phyloP scores from a whole-genome alignment of 257 asterid genomes.

The Gentiana straminea region DNA sequence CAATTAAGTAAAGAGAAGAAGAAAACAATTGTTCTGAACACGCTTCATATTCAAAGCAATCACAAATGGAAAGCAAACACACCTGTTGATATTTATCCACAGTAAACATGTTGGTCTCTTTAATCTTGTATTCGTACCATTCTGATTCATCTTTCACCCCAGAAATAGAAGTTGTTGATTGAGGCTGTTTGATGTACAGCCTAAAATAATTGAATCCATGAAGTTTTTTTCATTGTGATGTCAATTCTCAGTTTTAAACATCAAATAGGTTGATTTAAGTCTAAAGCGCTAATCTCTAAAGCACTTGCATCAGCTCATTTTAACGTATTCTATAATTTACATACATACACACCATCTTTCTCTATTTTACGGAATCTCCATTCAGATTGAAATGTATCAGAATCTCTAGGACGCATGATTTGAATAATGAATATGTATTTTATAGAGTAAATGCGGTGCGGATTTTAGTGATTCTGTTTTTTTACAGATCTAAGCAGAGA shows the following conservation, averaged over 20 bases:
- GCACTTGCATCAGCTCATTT: too few species aligned
- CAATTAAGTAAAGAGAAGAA: constrained; percentile 13
- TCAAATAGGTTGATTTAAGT: too few species aligned
- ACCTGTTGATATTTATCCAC: constrained; percentile 99
- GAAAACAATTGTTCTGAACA: constrained; percentile 2
- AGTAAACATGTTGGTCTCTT: constrained; percentile 90
- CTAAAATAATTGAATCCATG: constrained; percentile 25
- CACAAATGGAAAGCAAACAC: constrained; percentile 20
- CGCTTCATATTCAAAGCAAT: constrained; percentile 1
- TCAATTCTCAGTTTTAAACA: background rate
- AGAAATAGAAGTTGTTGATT: constrained; percentile 30
- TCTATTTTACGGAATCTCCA: too few species aligned
- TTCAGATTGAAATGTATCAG: too few species aligned
- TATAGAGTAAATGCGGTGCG: too few species aligned
- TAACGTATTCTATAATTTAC: too few species aligned
- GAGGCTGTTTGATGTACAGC: constrained; percentile 85
- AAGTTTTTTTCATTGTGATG: constrained; percentile 7
- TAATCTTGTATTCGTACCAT: constrained; percentile 95
- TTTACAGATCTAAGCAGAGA: too few species aligned
- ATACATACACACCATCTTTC: too few species aligned
- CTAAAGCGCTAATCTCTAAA: too few species aligned
- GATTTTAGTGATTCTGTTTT: too few species aligned
- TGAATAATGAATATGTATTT: too few species aligned
- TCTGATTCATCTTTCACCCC: constrained; percentile 43
- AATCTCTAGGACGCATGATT: too few species aligned